These are phyloP conservation scores for Ophiorrhiza pumila DNA, from an alignment of 257 asterid species.

Conservation along the genomic window DNA sequence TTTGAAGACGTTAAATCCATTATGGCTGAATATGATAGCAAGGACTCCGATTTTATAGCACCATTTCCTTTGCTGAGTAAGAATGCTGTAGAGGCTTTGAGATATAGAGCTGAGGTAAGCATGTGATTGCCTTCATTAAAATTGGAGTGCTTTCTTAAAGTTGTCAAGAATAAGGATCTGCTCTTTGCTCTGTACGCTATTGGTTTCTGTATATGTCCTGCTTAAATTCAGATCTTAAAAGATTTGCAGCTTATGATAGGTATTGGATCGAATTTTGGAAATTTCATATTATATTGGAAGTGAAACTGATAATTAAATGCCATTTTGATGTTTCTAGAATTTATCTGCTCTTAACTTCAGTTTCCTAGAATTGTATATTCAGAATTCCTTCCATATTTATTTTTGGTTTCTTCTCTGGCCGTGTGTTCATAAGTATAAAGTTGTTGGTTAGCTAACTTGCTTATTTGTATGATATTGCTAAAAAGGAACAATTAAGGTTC, in stretches of 20 bases:
- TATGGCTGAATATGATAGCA: conserved; percentile 63
- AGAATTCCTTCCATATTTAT: too few relatives aligned
- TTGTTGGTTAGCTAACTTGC: background rate
- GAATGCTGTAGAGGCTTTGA: conserved; percentile 85
- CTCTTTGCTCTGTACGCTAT: background rate
- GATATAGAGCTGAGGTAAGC: conserved; percentile 95
- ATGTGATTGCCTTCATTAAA: background rate
- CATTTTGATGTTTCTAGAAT: background rate
- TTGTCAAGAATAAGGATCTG: background rate
- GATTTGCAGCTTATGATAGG: too few relatives aligned
- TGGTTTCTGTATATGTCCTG: background rate
- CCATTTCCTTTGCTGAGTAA: conserved; percentile 83
- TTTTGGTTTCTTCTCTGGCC: background rate
- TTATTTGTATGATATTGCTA: too few relatives aligned
- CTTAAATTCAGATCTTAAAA: too few relatives aligned
- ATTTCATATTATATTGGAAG: too few relatives aligned
- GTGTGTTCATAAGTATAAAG: background rate
- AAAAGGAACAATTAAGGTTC: too few relatives aligned
- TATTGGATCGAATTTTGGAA: too few relatives aligned
- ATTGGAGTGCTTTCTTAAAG: background rate
- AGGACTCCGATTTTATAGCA: conserved; percentile 67
- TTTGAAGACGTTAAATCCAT: conserved; percentile 75
- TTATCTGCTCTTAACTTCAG: background rate
- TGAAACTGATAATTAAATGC: background rate
- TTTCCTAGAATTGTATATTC: too few relatives aligned